These are phyloP conservation scores for Candida pseudoglaebosa DNA, from an alignment of 805 yeast species.

Conservation along the genomic window DNA sequence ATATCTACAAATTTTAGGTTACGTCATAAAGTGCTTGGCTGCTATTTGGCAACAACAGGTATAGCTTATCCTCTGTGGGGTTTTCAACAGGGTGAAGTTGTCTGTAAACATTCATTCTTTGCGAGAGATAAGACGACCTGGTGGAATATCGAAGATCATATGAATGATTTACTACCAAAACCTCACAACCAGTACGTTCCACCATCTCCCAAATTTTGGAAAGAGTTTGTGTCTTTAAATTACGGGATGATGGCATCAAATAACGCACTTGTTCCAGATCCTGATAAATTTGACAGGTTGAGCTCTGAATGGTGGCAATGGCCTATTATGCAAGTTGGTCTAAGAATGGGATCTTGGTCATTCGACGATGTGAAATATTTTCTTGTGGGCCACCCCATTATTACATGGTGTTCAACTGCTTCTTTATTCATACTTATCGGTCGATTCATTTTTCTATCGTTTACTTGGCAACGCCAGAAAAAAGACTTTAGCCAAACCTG, in stretches of 20 bases:
- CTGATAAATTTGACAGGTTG: slow-evolving; percentile 66
- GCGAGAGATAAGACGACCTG: slow-evolving; percentile 59
- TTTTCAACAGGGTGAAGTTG: slow-evolving; percentile 76
- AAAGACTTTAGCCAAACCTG: slow-evolving; percentile 19
- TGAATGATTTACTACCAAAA: slow-evolving; percentile 41
- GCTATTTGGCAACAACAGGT: slow-evolving; percentile 77
- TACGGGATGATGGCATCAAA: slow-evolving; percentile 88
- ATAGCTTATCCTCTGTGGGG: slow-evolving; percentile 76
- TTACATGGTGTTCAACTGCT: slow-evolving; percentile 54
- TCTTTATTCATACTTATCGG: slow-evolving; percentile 19
- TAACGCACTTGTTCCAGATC: slow-evolving; percentile 76
- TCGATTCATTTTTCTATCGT: slow-evolving; percentile 15
- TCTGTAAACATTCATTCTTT: slow-evolving; percentile 54
- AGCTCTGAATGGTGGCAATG: slow-evolving; percentile 83
- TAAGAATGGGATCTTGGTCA: slow-evolving; percentile 74
- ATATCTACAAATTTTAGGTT: slow-evolving; percentile 70
- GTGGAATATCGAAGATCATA: slow-evolving; percentile 80
- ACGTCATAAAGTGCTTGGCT: slow-evolving; percentile 57
- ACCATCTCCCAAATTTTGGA: slow-evolving; percentile 52
- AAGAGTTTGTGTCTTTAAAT: slow-evolving; percentile 70
- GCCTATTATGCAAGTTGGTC: slow-evolving; percentile 76
- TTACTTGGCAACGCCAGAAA: slow-evolving; percentile 33
- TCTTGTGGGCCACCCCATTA: slow-evolving; percentile 72
- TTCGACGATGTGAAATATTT: slow-evolving; percentile 57
- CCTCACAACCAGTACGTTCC: slow-evolving; percentile 32